A percentile compares a stretch with the other conserved stretches of the same genome.
phyloP scores from a whole-genome alignment of 2,329 filamentous ascomycete genomes.

The Colletotrichum spinosum region DNA sequence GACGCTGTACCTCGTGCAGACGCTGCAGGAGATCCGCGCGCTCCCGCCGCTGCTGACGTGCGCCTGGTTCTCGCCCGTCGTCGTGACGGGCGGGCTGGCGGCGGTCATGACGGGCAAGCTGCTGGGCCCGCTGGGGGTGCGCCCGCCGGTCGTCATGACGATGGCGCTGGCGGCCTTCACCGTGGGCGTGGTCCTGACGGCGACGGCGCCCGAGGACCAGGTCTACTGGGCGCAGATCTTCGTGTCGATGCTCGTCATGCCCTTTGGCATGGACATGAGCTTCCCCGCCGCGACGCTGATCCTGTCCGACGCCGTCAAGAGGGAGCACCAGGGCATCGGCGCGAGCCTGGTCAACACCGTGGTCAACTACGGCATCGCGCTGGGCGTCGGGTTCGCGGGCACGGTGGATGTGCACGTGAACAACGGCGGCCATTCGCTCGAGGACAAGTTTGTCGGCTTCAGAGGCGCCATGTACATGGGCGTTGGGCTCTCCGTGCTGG shows the following conservation, averaged over 20 bases:
- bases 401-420: slow-evolving; percentile 65
- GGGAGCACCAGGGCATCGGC: slow-evolving; percentile 59
- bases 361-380: slow-evolving; percentile 76
- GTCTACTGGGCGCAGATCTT: slow-evolving; percentile 75
- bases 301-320: slow-evolving; percentile 63
- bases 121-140: slow-evolving; percentile 50
- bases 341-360: slow-evolving; percentile 71
- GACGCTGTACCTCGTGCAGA: slow-evolving; percentile 63
- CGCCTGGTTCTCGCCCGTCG: slow-evolving; percentile 58
- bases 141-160: slow-evolving; percentile 56
- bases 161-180: slow-evolving; percentile 58
- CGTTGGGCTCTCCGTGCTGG: slow-evolving; percentile 47
- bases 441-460: slow-evolving; percentile 48
- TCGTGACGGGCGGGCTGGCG: slow-evolving; percentile 57
- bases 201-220: slow-evolving; percentile 63
- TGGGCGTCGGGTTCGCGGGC: slow-evolving; percentile 74
- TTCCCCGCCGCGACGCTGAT: slow-evolving; percentile 73
- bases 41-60: slow-evolving; percentile 56
- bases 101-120: slow-evolving; percentile 57
- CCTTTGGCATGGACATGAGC: slow-evolving; percentile 75
- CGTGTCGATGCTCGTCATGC: slow-evolving; percentile 66
- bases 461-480: slow-evolving; percentile 55
- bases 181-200: slow-evolving; percentile 55
- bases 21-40: slow-evolving; percentile 58
- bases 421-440: slow-evolving; percentile 31